These are phyloP conservation scores for Phytophthora pluvialis DNA, from an alignment of 352 stramenopile genomes.

Conservation along the genomic window DNA sequence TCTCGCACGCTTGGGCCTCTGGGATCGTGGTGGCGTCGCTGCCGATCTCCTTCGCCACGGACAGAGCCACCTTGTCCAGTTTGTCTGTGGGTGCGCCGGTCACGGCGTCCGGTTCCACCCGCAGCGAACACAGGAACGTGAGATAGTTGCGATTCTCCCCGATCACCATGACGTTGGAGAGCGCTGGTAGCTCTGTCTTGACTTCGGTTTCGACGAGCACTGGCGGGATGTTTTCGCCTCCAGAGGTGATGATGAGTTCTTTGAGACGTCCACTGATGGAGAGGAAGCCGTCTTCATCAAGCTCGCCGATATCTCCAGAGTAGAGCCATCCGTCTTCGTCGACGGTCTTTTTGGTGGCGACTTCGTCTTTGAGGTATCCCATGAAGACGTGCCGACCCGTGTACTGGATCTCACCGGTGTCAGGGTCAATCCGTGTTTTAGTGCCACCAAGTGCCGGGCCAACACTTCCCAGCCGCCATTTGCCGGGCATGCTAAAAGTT, in stretches of 20 bases:
- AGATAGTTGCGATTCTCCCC: constrained; percentile 92
- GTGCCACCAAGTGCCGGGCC: constrained; percentile 59
- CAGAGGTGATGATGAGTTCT: constrained; percentile 93
- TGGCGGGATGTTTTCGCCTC: constrained; percentile 92
- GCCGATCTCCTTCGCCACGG: constrained; percentile 61
- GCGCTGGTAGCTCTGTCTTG: constrained; percentile 73
- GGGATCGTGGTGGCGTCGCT: constrained; percentile 68
- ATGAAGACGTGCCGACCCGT: constrained; percentile 67
- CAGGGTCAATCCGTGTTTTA: constrained; percentile 45
- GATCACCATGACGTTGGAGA: constrained; percentile 91
- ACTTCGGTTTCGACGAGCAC: constrained; percentile 89
- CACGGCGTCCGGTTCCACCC: constrained; percentile 64
- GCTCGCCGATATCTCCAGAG: constrained; percentile 84
- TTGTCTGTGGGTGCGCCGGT: constrained; percentile 59
- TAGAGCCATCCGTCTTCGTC: constrained; percentile 88
- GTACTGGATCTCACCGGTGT: constrained; percentile 63
- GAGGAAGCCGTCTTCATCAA: constrained; percentile 88
- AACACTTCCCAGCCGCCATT: constrained; percentile 63
- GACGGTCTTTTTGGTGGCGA: constrained; percentile 58
- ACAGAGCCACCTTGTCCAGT: constrained; percentile 72
- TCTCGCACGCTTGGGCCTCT: constrained; percentile 62
- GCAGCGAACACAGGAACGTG: constrained; percentile 83
- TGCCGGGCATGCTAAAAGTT: constrained; percentile 43
- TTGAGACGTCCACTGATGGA: constrained; percentile 94
- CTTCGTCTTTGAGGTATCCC: constrained; percentile 70